phyloP scores from a whole-genome alignment of 2,329 filamentous ascomycete species.

The Dothideomycetidae sp. region DNA sequence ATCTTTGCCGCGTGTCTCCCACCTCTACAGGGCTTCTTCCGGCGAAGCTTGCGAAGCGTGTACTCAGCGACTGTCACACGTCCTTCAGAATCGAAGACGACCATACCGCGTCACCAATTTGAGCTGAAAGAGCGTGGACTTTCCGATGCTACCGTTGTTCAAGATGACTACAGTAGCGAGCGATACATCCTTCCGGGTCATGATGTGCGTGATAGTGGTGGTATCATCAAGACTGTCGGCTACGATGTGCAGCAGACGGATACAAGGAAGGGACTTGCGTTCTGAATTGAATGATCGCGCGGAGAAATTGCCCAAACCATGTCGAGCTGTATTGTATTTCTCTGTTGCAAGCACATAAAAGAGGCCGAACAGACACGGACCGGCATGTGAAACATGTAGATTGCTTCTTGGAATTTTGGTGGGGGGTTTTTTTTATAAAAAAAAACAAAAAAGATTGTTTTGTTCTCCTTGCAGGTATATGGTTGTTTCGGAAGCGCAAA shows the following conservation, averaged over 20 bases:
- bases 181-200: constrained; percentile 2
- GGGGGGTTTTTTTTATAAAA: no score
- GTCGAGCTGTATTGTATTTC: no score
- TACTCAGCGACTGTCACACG: constrained; percentile 6
- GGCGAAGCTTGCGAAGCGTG: constrained; percentile 7
- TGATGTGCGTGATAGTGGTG: constrained; percentile 4
- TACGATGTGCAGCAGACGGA: constrained; percentile 5
- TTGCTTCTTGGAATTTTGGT: no score
- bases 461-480: no score
- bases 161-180: constrained; percentile 7
- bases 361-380: no score
- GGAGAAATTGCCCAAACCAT: no score
- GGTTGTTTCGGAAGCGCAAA: no score
- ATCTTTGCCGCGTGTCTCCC: constrained; percentile 12
- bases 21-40: constrained; percentile 11
- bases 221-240: constrained; percentile 8
- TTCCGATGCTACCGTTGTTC: not conserved
- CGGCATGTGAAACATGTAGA: no score
- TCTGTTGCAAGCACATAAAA: no score
- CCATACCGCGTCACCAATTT: not conserved
- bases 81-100: constrained; percentile 3
- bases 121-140: constrained; percentile 4
- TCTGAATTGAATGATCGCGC: no score
- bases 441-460: no score
- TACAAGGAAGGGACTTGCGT: no score